phyloP scores from a whole-genome alignment of 805 yeast genomes.

The Candida stauntonica region DNA sequence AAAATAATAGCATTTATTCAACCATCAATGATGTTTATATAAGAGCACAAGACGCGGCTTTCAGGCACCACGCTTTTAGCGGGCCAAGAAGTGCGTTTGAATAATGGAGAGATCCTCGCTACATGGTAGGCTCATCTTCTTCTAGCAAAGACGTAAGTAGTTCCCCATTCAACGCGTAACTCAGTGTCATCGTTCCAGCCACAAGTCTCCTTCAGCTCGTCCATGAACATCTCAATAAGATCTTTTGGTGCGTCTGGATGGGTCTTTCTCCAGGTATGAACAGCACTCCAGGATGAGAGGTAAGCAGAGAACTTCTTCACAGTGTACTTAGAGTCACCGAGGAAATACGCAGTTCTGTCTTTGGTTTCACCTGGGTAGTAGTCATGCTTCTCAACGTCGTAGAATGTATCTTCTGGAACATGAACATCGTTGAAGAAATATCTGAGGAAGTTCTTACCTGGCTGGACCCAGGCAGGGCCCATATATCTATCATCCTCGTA shows the following conservation, averaged over 20 bases:
- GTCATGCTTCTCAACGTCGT: constrained; percentile 35
- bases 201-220: constrained; percentile 37
- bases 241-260: constrained; percentile 39
- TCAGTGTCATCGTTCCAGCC: constrained; percentile 44
- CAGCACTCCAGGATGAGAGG: constrained; percentile 62
- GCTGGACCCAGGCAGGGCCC: constrained; percentile 64
- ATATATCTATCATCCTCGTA: constrained; percentile 42
- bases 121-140: constrained; percentile 19
- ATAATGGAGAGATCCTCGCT: no score
- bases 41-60: no score
- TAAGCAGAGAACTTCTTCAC: constrained; percentile 46
- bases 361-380: constrained; percentile 27
- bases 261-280: constrained; percentile 50
- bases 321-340: constrained; percentile 40
- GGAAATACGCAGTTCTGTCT: constrained; percentile 27
- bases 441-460: constrained; percentile 53
- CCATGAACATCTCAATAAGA: constrained; percentile 43
- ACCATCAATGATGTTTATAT: no score
- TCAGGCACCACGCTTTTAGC: no score
- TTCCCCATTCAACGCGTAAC: constrained; percentile 48
- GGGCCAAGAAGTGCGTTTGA: no score
- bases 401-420: constrained; percentile 40
- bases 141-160: constrained; percentile 48
- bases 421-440: constrained; percentile 39
- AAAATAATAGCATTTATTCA: no score